Evolutionary conservation across 2,329 filamentous ascomycete species (phyloP), one percentile per base, ranked within the genome.

Genomic region (Zymoseptoria pseudotritici): DNA sequence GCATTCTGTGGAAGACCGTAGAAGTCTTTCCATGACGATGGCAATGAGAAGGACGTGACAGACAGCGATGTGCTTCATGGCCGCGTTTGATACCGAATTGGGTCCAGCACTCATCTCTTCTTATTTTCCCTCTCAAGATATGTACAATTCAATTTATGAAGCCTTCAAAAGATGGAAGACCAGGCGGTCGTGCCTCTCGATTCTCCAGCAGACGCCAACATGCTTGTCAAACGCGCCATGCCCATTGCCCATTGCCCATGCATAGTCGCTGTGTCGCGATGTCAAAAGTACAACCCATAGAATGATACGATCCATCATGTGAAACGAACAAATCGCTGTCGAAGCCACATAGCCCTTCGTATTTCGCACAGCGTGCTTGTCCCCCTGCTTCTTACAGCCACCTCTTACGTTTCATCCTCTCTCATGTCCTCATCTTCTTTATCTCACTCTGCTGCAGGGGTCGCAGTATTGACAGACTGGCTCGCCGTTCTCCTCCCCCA

Each of bases 401-500:
- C 4, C 22, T 24, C 22, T 24, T 24, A 24, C 22, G 22, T 5
- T 24, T 1, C 6, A 4, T 24, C 22, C 22, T 24, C 22, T 24
- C 22, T 24, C 22, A 24, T 24, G 22, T 24, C 22, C 22, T 24
- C 22, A 5, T 24, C 22, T 24, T 24, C 22, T 24, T 24, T 24
- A 3, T 24, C 22, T 24, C 22, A 46, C 36, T 46, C 36, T 17
- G 36, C 36, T 6, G 36, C 36, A 5, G 36, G 13, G 10, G 36
- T 46, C 17, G 36, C 36, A 46, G 36, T 46, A 51, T 55, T 61
- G 56, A 55, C 54, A 24, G 61, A 63, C 20, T 63, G 66, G 55
- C 67, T 70, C 19, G 70, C 66, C 36, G 69, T 66, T 55, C 70
- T 59, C 31, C 70, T 63, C 21, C 66, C 65, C 72, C 72, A 71